phyloP scores from a whole-genome alignment of 192 early-diverging fungal genomes.

The Podila verticillata region DNA sequence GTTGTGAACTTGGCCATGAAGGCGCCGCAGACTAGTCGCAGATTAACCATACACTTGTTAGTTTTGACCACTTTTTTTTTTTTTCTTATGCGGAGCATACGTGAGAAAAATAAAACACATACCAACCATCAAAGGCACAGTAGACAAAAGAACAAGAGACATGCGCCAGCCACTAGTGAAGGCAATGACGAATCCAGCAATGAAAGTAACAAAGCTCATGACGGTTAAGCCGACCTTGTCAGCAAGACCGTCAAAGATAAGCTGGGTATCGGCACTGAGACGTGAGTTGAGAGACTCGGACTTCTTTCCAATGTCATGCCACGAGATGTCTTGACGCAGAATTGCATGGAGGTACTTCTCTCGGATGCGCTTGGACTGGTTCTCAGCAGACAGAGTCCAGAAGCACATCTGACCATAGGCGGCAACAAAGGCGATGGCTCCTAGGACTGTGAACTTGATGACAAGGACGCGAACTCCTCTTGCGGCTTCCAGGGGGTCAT shows the following conservation, averaged over 20 bases:
- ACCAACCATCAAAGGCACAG: slow-evolving; percentile 75
- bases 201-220: slow-evolving; percentile 74
- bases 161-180: slow-evolving; percentile 85
- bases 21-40: slow-evolving; percentile 49
- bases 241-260: slow-evolving; percentile 90
- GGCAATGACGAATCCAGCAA: slow-evolving; percentile 80
- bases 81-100: too few relatives aligned
- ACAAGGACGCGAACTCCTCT: background rate
- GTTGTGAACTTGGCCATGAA: slow-evolving; percentile 67
- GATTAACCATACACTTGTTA: too few relatives aligned
- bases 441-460: slow-evolving; percentile 52
- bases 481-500: background rate
- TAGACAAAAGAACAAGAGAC: slow-evolving; percentile 80
- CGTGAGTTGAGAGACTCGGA: slow-evolving; percentile 87
- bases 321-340: slow-evolving; percentile 89
- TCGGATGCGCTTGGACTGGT: slow-evolving; percentile 67
- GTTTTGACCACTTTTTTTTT: too few relatives aligned
- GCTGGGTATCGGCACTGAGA: slow-evolving; percentile 84
- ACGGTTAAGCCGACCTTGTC: slow-evolving; percentile 84
- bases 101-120: too few relatives aligned
- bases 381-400: slow-evolving; percentile 70
- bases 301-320: slow-evolving; percentile 84
- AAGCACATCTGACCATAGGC: slow-evolving; percentile 71
- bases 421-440: slow-evolving; percentile 61
- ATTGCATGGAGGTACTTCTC: slow-evolving; percentile 79